Evolutionary conservation across 1,139 yeast genomes (phyloP).

Genomic region (Meyerozyma smithsonii): DNA sequence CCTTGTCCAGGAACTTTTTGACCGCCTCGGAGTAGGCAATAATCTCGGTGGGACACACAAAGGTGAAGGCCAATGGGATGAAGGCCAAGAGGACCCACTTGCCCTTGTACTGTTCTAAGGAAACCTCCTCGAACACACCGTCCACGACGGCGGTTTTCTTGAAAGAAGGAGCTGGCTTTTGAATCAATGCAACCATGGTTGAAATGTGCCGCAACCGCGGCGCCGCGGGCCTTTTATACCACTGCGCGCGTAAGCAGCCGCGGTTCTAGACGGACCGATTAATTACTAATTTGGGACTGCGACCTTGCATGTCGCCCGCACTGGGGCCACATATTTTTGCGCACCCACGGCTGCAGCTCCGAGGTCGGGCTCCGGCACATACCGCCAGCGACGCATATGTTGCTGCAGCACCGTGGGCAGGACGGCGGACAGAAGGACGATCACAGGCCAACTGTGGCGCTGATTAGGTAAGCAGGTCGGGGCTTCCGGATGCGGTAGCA

Average conservation of each 20-base stretch:
- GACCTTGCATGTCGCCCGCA: background rate
- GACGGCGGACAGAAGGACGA: background rate
- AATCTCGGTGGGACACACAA: conserved; percentile 98
- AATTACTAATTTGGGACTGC: conserved; percentile 4
- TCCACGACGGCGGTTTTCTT: conserved; percentile 94
- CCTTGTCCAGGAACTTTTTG: conserved; percentile 82
- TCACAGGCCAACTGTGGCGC: background rate
- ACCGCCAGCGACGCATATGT: too few relatives aligned
- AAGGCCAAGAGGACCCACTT: conserved; percentile 96
- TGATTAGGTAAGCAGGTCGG: background rate
- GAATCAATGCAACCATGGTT: conserved; percentile 78
- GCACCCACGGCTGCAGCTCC: too few relatives aligned
- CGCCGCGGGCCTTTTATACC: background rate
- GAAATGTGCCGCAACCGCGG: background rate
- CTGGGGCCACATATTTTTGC: background rate
- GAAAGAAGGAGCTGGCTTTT: conserved; percentile 94
- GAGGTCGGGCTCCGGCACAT: too few relatives aligned
- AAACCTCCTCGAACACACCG: conserved; percentile 91
- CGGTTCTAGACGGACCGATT: conserved; percentile 3
- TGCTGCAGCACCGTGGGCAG: background rate
- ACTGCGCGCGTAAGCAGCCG: background rate
- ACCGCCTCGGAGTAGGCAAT: conserved; percentile 96
- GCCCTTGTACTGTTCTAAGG: conserved; percentile 93
- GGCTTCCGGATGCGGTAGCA: too few relatives aligned
- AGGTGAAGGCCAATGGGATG: conserved; percentile 98